Conservation (phyloP, 805 yeast genomes). For the Lachancea sp. region DNA sequence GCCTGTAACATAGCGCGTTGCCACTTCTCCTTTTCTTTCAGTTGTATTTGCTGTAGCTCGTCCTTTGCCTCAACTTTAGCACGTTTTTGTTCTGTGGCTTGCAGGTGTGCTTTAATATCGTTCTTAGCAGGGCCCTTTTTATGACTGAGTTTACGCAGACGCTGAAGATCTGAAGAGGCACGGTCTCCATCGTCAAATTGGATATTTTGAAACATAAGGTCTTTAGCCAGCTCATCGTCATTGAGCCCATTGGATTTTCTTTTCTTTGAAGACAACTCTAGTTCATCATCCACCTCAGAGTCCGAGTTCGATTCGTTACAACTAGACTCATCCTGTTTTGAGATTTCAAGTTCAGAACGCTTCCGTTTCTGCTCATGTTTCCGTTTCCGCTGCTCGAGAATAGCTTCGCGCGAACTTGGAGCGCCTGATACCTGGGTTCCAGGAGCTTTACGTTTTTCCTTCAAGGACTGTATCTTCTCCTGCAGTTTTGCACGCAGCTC, state of each 20-base stretch:
- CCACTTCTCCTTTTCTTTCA: slow-evolving; percentile 78
- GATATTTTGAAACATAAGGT: slow-evolving; percentile 72
- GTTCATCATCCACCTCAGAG: slow-evolving; percentile 20
- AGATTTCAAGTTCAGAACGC: slow-evolving; percentile 36
- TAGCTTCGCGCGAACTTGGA: slow-evolving; percentile 76
- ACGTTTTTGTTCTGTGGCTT: slow-evolving; percentile 67
- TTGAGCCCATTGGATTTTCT: slow-evolving; percentile 29
- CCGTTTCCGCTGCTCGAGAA: slow-evolving; percentile 57
- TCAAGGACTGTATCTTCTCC: slow-evolving; percentile 58
- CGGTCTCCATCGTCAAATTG: slow-evolving; percentile 75
- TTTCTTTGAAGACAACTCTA: slow-evolving; percentile 20
- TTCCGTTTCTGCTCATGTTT: slow-evolving; percentile 32
- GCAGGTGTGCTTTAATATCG: slow-evolving; percentile 78
- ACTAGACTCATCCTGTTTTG: slow-evolving; percentile 33
- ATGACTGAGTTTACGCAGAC: slow-evolving; percentile 41
- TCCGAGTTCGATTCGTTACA: slow-evolving; percentile 33
- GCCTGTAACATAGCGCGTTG: slow-evolving; percentile 73
- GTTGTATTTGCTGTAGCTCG: slow-evolving; percentile 50
- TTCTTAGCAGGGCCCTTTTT: slow-evolving; percentile 79
- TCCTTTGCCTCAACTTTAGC: slow-evolving; percentile 53
- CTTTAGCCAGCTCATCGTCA: slow-evolving; percentile 34
- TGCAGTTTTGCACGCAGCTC: slow-evolving; percentile 76
- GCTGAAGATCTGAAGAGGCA: slow-evolving; percentile 64
- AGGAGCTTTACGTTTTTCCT: slow-evolving; percentile 84
- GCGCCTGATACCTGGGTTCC: slow-evolving; percentile 79